A percentile compares a stretch with the other conserved stretches of the same genome.
These are phyloP conservation scores for Vitis hybrid DNA, from an alignment of 177 flowering plant genomes.

Conservation along the genomic window DNA sequence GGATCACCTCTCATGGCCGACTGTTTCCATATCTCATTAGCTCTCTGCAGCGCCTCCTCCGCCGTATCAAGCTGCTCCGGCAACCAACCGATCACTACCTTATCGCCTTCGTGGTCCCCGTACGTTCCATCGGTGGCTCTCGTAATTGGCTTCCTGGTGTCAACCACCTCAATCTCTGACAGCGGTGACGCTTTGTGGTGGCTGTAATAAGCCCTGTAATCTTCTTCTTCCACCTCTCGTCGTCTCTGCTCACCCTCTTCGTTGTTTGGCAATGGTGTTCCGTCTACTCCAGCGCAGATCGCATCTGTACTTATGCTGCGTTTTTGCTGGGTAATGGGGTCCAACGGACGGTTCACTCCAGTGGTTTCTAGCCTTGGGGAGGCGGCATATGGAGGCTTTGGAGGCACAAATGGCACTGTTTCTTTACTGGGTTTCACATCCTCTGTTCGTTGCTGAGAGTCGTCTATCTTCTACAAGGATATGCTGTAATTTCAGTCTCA, in stretches of 20 bases:
- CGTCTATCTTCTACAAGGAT: not conserved
- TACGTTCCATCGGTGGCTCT: slow-evolving; percentile 47
- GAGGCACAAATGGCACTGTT: slow-evolving; percentile 18
- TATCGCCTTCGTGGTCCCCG: slow-evolving; percentile 4
- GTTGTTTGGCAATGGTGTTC: slow-evolving; percentile 29
- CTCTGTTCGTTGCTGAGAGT: not conserved
- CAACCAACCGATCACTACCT: slow-evolving; percentile 29
- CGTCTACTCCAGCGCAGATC: slow-evolving; percentile 43
- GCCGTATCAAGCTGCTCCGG: slow-evolving; percentile 75
- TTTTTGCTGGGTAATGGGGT: slow-evolving; percentile 40
- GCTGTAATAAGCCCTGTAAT: slow-evolving; percentile 43
- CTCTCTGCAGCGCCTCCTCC: slow-evolving; percentile 61
- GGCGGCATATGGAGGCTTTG: slow-evolving; percentile 27
- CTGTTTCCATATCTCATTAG: slow-evolving; percentile 37
- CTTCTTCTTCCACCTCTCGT: slow-evolving; percentile 24
- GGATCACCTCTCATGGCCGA: slow-evolving; percentile 60
- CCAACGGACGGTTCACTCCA: slow-evolving; percentile 23
- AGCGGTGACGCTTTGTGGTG: slow-evolving; percentile 66
- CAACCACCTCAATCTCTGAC: slow-evolving; percentile 57
- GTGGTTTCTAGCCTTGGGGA: slow-evolving; percentile 32
- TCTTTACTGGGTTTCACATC: not conserved
- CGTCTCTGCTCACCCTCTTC: slow-evolving; percentile 8
- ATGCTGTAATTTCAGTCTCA: slow-evolving; percentile 9
- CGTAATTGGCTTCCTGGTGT: slow-evolving; percentile 59
- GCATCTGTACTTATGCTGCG: slow-evolving; percentile 23